Evolutionary conservation across 805 yeast genomes (phyloP), one percentile per base, ranked within the genome.

Genomic region (Pichia nanzhaoensis): DNA sequence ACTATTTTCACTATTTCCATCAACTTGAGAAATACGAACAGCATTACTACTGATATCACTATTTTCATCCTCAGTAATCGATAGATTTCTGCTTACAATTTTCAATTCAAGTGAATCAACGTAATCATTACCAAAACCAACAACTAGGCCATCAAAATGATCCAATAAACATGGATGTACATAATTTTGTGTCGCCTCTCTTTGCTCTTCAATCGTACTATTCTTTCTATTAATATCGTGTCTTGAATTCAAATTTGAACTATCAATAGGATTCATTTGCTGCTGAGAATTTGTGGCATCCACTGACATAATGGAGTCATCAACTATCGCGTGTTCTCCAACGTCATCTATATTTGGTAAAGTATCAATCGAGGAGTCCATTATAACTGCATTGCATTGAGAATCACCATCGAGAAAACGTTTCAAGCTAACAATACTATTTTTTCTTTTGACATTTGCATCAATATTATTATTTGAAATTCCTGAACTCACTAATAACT

Each of bases 131-230:
- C 69, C 72, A 51, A 77, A 77, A 10, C 80, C 82, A 20, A 75
- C 63, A 74, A 80, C 71, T 8, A 81, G 78, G 0, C 82, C 82
- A 51, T 75, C 68, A 46, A 75, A 56, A 5, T 71, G 68, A 46
- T 75, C 75, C 1, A 58, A 55, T 34, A 77, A 55, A 43, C 60
- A 60, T 1, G 82, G 82, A 53, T 74, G 72, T 1, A 73, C 67
- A 55, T 77, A 77, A 48, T 68, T 74, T 18, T 71, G 70, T 42
- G 58, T 67, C 46, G 67, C 72, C 52, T 77, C 82, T 42, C 82
- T 54, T 47, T 75, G 78, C 54, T 77, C 82, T 52, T 77, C 82
- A 19, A 77, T 68, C 0, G 82, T 77, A 42, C 77, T 71, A 16
- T 75, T 59, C 45, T 79, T 64, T 38, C 44, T 17, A 16, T 14